These are phyloP conservation scores for Brachypodium distachyon DNA, from an alignment of 202 grass and related monocot genomes.

Conservation along the genomic window DNA sequence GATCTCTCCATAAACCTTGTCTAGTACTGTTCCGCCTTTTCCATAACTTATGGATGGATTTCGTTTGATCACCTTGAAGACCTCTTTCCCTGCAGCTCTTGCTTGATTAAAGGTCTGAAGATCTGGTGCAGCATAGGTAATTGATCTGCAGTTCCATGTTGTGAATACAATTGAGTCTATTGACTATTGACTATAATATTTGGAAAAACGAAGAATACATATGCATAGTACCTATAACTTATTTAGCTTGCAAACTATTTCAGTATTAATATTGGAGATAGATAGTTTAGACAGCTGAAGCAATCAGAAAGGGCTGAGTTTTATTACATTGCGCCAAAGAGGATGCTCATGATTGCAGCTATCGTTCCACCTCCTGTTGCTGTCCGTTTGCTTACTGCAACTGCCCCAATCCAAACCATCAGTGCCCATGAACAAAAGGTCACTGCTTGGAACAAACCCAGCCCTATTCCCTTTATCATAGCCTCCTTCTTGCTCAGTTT, in stretches of 20 bases:
- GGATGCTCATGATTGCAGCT: slow-evolving; percentile 49
- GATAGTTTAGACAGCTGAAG: background rate
- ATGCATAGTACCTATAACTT: background rate
- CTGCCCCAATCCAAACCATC: slow-evolving; percentile 44
- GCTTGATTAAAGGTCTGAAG: slow-evolving; percentile 50
- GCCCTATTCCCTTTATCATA: slow-evolving; percentile 29
- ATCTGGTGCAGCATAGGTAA: slow-evolving; percentile 52
- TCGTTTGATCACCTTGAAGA: slow-evolving; percentile 37
- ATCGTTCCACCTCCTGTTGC: slow-evolving; percentile 35
- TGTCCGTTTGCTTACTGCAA: slow-evolving; percentile 21
- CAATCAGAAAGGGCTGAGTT: background rate
- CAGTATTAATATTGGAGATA: background rate
- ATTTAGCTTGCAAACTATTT: background rate
- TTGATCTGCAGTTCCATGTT: slow-evolving; percentile 44
- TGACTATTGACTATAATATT: background rate
- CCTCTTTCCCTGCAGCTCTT: slow-evolving; percentile 34
- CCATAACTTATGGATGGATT: slow-evolving; percentile 32
- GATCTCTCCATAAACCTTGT: slow-evolving; percentile 28
- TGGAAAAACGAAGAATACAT: background rate
- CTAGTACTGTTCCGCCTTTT: slow-evolving; percentile 10
- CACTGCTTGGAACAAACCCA: slow-evolving; percentile 40
- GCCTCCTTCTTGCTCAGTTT: slow-evolving; percentile 34
- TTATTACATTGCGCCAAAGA: slow-evolving; percentile 51
- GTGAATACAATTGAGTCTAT: slow-evolving; percentile 1
- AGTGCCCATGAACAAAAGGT: slow-evolving; percentile 50